Evolutionary conservation across 2,329 filamentous ascomycete species (phyloP), one percentile per base, ranked within the genome.

Genomic region (Colletotrichum caudatum): DNA sequence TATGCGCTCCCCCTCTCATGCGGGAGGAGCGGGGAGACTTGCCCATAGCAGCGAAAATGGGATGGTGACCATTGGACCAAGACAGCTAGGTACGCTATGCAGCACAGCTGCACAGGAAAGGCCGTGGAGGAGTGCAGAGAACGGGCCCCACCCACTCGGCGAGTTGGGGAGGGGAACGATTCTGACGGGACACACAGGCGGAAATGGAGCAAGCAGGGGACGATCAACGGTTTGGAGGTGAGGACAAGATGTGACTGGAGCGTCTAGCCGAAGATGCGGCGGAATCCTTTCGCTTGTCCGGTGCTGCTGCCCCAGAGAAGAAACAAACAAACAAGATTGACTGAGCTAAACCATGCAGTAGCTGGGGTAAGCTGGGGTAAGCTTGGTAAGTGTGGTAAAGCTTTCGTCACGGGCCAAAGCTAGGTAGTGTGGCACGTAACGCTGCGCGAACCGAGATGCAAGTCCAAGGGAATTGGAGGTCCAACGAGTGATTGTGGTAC

Each of bases 171-270:
- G 56, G 44, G 51, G 51, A 6, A 51, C 18, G 46, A 26, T 39
- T 39, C 35, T 16, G 35, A 37, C 53, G 41, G 23, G 46, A 44
- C 35, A 41, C 46, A 39, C 26, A 46, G 37, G 46, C 65, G 41
- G 50, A 50, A 54, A 54, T 54, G 53, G 14, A 50, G 65, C 29
- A 50, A 69, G 46, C 58, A 68, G 56, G 59, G 64, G 53, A 23
- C 39, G 53, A 61, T 72, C 59, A 69, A 60, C 39, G 41, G 39
- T 16, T 41, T 59, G 65, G 59, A 50, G 46, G 69, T 51, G 41
- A 69, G 65, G 65, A 54, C 69, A 64, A 64, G 59, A 72, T 61
- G 69, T 72, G 60, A 72, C 69, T 72, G 65, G 69, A 72, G 69
- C 69, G 69, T 72, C 59, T 72, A 72, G 54, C 69, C 54, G 65